These are phyloP conservation scores for Tricharina praecox DNA, from an alignment of 495 filamentous ascomycete species.

Conservation along the genomic window DNA sequence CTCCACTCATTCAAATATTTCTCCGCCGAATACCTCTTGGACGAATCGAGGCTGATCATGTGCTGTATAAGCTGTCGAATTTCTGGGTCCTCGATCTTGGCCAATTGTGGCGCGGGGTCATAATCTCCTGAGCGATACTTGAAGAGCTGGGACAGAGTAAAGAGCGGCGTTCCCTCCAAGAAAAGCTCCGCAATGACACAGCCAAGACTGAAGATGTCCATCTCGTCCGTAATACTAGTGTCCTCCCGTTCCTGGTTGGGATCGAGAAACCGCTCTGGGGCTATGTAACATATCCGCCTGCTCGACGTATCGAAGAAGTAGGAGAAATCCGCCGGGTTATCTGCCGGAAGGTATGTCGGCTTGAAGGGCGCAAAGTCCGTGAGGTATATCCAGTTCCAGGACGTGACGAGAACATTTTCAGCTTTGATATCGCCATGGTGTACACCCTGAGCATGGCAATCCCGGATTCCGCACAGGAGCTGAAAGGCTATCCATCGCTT, in stretches of 20 bases:
- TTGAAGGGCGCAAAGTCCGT: slow-evolving; percentile 96
- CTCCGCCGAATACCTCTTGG: slow-evolving; percentile 81
- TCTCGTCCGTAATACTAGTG: slow-evolving; percentile 69
- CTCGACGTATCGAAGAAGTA: slow-evolving; percentile 95
- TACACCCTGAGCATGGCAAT: slow-evolving; percentile 78
- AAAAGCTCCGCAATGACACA: slow-evolving; percentile 97
- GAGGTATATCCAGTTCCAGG: slow-evolving; percentile 99
- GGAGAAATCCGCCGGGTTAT: slow-evolving; percentile 92
- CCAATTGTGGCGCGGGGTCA: slow-evolving; percentile 65
- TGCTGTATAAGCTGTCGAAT: slow-evolving; percentile 66
- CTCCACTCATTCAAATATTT: slow-evolving; percentile 89
- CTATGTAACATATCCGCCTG: slow-evolving; percentile 84
- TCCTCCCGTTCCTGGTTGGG: slow-evolving; percentile 45
- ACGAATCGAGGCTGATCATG: slow-evolving; percentile 89
- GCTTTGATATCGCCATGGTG: slow-evolving; percentile 98
- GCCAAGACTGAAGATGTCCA: slow-evolving; percentile 96
- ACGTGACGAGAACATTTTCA: slow-evolving; percentile 88
- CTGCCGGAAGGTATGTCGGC: slow-evolving; percentile 81
- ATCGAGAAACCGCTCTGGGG: slow-evolving; percentile 76
- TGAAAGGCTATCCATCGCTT: slow-evolving; percentile 99
- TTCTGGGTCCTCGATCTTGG: slow-evolving; percentile 72
- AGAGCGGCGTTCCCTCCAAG: slow-evolving; percentile 73
- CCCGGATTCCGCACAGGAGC: slow-evolving; percentile 76
- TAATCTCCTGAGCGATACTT: slow-evolving; percentile 87
- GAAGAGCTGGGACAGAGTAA: slow-evolving; percentile 82